Conservation (phyloP, 1,284 basidiomycete species). For the Cerrena zonata region DNA sequence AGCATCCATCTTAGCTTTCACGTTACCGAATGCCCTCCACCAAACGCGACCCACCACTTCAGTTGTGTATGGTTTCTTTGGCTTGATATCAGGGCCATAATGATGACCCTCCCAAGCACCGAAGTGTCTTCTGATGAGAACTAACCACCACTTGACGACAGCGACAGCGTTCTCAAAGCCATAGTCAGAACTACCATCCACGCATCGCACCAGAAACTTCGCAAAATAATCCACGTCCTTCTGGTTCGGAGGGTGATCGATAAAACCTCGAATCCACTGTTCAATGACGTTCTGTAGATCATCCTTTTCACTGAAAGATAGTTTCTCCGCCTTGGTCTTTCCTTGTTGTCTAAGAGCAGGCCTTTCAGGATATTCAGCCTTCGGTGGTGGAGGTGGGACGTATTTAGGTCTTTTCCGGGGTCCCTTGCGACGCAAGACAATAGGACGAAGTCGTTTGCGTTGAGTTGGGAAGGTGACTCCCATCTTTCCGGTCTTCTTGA, state of each 20-base stretch:
- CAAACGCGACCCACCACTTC: constrained; percentile 56
- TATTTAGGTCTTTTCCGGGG: constrained; percentile 21
- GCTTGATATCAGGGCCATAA: constrained; percentile 23
- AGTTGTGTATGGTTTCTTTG: constrained; percentile 24
- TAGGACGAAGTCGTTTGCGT: constrained; percentile 49
- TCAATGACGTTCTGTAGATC: constrained; percentile 68
- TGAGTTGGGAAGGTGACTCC: constrained; percentile 18
- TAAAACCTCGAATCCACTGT: constrained; percentile 64
- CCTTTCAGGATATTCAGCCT: constrained; percentile 41
- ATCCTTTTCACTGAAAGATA: constrained; percentile 51
- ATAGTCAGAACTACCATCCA: constrained; percentile 50
- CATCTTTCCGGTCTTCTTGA: constrained; percentile 40
- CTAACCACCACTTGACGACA: constrained; percentile 75
- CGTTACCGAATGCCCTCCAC: constrained; percentile 69
- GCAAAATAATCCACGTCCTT: constrained; percentile 69
- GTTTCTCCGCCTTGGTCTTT: constrained; percentile 45
- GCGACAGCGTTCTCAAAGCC: constrained; percentile 64
- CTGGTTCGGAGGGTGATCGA: constrained; percentile 52
- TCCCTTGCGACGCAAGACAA: constrained; percentile 20
- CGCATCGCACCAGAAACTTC: constrained; percentile 61
- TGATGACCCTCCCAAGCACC: constrained; percentile 44
- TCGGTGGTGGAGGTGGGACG: constrained; percentile 45
- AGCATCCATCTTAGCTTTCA: constrained; percentile 58
- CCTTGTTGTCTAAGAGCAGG: constrained; percentile 53
- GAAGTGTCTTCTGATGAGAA: constrained; percentile 57